Conservation (phyloP, 2,329 filamentous ascomycete species). For the Colletotrichum trifolii region DNA sequence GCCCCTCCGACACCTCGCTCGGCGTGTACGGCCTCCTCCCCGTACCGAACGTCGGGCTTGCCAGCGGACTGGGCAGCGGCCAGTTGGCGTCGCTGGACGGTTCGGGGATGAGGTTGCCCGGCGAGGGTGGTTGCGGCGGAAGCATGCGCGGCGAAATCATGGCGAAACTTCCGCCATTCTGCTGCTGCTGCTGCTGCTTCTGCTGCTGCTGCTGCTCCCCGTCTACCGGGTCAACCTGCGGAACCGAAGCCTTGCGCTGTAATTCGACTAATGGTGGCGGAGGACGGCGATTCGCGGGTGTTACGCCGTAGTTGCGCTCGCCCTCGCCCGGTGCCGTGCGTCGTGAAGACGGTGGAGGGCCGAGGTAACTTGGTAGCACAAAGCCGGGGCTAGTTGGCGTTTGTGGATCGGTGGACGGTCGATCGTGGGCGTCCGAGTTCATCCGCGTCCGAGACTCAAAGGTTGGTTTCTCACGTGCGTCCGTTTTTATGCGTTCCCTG, state of each 20-base stretch:
- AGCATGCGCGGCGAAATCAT: conserved; percentile 31
- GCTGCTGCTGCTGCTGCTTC: conserved; percentile 22
- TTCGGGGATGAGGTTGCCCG: conserved; percentile 10
- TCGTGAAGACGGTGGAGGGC: conserved; percentile 20
- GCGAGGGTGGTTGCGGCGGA: conserved; percentile 19
- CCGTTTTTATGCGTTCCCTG: conserved; percentile 13
- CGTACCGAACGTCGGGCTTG: conserved; percentile 32
- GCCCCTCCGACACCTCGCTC: conserved; percentile 21
- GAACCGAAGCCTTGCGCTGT: conserved; percentile 31
- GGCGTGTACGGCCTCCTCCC: conserved; percentile 26
- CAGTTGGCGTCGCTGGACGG: conserved; percentile 27
- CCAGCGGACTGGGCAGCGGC: conserved; percentile 32
- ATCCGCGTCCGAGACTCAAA: conserved; percentile 1
- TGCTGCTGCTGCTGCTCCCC: conserved; percentile 27
- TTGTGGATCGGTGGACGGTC: background rate
- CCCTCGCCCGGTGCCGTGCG: conserved; percentile 29
- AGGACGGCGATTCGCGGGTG: conserved; percentile 33
- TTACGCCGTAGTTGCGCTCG: conserved; percentile 34
- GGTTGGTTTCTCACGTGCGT: conserved; percentile 7
- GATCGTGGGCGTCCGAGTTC: conserved; percentile 8
- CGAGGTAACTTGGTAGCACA: conserved; percentile 22
- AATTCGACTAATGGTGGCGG: conserved; percentile 31
- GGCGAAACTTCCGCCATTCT: conserved; percentile 15
- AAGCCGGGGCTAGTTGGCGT: too few relatives aligned
- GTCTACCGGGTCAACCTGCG: conserved; percentile 6